Percentiles rank a stretch among this genome's conserved stretches.
Evolutionary conservation across 805 yeast species (phyloP).

Genomic region (Candida nitratophila): DNA sequence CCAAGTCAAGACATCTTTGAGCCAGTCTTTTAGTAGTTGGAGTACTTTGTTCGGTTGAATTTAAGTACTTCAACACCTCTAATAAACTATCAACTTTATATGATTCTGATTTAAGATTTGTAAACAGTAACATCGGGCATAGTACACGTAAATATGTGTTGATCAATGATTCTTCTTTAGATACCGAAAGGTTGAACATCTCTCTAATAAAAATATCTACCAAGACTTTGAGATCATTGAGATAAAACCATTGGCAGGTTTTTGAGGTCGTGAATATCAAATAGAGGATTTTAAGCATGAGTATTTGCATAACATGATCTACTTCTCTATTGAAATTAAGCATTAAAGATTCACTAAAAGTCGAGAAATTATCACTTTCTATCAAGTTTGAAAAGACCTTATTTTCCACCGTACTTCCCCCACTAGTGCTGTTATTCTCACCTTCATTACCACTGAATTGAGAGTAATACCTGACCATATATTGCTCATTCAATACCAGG

Average conservation of each 20-base stretch:
- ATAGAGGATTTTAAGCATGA: constrained; percentile 74
- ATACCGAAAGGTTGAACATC: constrained; percentile 54
- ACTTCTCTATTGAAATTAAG: constrained; percentile 71
- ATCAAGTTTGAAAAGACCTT: constrained; percentile 52
- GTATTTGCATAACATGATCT: constrained; percentile 64
- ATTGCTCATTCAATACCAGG: constrained; percentile 80
- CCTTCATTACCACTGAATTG: background rate
- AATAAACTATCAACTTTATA: constrained; percentile 54
- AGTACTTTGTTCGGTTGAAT: constrained; percentile 28
- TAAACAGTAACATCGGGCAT: constrained; percentile 59
- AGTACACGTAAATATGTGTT: constrained; percentile 71
- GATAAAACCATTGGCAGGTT: constrained; percentile 64
- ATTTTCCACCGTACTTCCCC: constrained; percentile 19
- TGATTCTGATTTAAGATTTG: constrained; percentile 48
- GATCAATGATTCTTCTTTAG: constrained; percentile 48
- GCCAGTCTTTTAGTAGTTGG: constrained; percentile 37
- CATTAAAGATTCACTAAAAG: constrained; percentile 63
- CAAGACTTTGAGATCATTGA: constrained; percentile 79
- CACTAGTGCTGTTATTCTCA: background rate
- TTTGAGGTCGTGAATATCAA: constrained; percentile 59
- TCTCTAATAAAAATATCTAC: constrained; percentile 81
- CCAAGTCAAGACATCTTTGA: constrained; percentile 24
- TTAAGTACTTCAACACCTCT: constrained; percentile 43
- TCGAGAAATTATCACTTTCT: constrained; percentile 35
- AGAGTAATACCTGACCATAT: constrained; percentile 52